Evolutionary conservation across 441 rosid genomes (phyloP).

Genomic region (Viola pubescens): DNA sequence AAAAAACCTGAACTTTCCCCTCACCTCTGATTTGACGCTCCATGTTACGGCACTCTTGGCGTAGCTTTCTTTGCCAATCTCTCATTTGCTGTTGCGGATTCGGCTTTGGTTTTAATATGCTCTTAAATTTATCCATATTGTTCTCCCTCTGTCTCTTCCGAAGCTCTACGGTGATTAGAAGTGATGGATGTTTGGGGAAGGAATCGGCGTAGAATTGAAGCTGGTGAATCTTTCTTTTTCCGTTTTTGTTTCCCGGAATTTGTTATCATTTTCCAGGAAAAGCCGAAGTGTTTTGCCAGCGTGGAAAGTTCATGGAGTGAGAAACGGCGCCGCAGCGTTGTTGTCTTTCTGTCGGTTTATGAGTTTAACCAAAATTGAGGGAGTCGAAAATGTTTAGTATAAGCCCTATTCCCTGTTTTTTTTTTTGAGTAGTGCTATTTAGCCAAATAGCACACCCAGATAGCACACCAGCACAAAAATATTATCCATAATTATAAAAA

Average conservation of each 20-base stretch:
- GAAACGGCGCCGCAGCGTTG: too few species aligned
- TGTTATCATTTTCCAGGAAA: not conserved
- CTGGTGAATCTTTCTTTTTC: not conserved
- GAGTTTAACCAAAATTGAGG: too few species aligned
- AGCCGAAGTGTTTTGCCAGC: not conserved
- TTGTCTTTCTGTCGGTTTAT: too few species aligned
- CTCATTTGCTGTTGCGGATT: constrained; percentile 64
- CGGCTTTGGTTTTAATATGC: constrained; percentile 50
- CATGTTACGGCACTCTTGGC: constrained; percentile 72
- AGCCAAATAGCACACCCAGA: too few species aligned
- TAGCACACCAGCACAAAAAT: too few species aligned
- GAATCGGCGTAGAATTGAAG: not conserved
- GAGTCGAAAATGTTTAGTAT: too few species aligned
- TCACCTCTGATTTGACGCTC: constrained; percentile 87
- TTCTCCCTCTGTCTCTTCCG: not conserved
- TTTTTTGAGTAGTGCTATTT: too few species aligned
- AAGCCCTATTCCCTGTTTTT: too few species aligned
- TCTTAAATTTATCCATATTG: constrained; percentile 48
- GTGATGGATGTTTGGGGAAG: not conserved
- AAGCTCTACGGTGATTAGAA: not conserved
- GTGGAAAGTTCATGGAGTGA: not conserved
- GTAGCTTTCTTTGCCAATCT: constrained; percentile 79
- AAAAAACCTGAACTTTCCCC: constrained; percentile 32
- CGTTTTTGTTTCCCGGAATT: not conserved
- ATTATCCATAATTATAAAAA: too few species aligned